A percentile compares a stretch with the other conserved stretches of the same genome.
These are phyloP conservation scores for Penicillium flavigenum DNA, from an alignment of 495 filamentous ascomycete species.

Conservation along the genomic window DNA sequence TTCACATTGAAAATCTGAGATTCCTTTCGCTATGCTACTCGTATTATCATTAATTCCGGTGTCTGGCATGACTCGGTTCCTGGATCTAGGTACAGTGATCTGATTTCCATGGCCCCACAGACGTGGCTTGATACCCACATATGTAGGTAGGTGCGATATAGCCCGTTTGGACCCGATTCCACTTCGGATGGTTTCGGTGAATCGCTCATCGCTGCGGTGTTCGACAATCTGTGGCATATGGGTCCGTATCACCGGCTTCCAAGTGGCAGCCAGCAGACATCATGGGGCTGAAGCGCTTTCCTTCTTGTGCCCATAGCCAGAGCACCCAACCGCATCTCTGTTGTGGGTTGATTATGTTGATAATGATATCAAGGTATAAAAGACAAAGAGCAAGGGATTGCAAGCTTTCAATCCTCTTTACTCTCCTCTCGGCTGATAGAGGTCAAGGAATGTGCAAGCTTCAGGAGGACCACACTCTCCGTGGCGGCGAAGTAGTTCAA, in stretches of 20 bases:
- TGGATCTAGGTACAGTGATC: background rate
- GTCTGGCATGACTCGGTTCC: conserved; percentile 2
- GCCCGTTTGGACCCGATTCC: background rate
- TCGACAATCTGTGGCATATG: background rate
- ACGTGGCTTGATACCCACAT: background rate
- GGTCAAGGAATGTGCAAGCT: conserved; percentile 58
- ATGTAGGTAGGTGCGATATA: background rate
- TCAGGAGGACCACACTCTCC: conserved; percentile 90
- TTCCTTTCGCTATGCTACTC: conserved; percentile 10
- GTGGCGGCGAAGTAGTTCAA: conserved; percentile 96
- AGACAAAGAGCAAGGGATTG: background rate
- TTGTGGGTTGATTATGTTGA: background rate
- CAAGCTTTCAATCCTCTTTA: conserved; percentile 37
- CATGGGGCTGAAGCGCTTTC: background rate
- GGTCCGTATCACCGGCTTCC: background rate
- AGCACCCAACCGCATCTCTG: background rate
- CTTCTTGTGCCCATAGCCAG: background rate
- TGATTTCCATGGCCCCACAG: background rate
- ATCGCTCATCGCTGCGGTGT: background rate
- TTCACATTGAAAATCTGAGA: background rate
- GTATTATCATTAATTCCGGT: conserved; percentile 8
- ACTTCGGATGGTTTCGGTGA: background rate
- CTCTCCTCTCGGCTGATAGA: conserved; percentile 44
- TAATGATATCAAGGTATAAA: conserved; percentile 6
- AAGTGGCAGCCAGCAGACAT: background rate